A percentile compares a stretch with the other conserved stretches of the same genome.
phyloP scores from a whole-genome alignment of 768 basidiomycete species.

The Botryobasidium botryosum region DNA sequence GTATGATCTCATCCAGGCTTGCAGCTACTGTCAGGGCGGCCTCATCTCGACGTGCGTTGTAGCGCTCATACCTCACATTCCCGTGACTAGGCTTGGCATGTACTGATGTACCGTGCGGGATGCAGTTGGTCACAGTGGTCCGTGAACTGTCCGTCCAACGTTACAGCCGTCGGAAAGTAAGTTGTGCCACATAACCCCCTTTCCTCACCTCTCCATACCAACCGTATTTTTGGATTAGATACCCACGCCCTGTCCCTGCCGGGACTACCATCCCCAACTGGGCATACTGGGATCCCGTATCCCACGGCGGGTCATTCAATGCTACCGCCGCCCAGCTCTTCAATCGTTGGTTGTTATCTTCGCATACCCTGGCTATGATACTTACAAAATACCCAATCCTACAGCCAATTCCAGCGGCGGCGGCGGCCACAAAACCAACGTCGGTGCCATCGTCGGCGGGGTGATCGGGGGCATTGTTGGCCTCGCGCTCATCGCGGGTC shows the following conservation, averaged over 20 bases:
- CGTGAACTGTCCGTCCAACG: slow-evolving; percentile 1
- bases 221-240: no score
- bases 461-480: slow-evolving; percentile 7
- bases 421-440: background rate
- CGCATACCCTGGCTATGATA: no score
- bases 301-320: background rate
- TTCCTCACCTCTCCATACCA: no score
- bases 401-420: no score
- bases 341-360: no score
- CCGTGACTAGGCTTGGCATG: no score
- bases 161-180: no score
- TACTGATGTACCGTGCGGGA: no score
- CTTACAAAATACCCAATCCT: no score
- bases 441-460: slow-evolving; percentile 7
- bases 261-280: slow-evolving; percentile 5
- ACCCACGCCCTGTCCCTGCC: background rate
- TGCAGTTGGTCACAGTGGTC: slow-evolving; percentile 8
- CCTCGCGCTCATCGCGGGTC: background rate
- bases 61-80: no score
- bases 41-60: background rate
- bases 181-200: no score
- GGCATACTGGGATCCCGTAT: slow-evolving; percentile 3
- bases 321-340: slow-evolving; percentile 5
- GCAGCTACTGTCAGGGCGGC: slow-evolving; percentile 7
- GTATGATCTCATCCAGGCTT: slow-evolving; percentile 1